phyloP scores from a whole-genome alignment of 768 basidiomycete species.

The Tulasnella sp. region DNA sequence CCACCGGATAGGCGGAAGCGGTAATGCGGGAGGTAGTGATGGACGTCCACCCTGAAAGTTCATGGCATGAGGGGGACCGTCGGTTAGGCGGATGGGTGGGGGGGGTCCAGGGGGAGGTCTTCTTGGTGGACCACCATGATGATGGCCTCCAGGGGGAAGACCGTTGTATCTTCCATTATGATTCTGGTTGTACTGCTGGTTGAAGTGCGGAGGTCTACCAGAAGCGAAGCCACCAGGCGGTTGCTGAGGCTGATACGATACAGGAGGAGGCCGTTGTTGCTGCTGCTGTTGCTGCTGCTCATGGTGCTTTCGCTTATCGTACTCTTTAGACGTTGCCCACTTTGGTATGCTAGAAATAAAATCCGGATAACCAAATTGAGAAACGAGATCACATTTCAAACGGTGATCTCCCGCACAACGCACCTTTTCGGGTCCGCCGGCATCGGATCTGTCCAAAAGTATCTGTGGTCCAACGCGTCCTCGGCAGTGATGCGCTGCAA shows the following conservation, averaged over 20 bases:
- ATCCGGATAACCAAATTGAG: neutral
- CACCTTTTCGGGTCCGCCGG: constrained; percentile 35
- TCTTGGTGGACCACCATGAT: neutral
- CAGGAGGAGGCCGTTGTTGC: constrained; percentile 5
- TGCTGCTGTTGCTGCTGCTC: constrained; percentile 5
- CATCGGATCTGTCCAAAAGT: constrained; percentile 86
- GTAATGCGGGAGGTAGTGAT: neutral
- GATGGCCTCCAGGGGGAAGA: neutral
- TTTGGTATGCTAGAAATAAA: constrained; percentile 8
- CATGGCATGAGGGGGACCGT: neutral
- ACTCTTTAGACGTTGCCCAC: constrained; percentile 17
- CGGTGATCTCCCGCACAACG: no score
- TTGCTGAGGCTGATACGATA: constrained; percentile 1
- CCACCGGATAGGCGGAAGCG: constrained; percentile 2
- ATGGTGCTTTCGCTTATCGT: constrained; percentile 3
- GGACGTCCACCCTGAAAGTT: neutral
- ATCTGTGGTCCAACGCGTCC: constrained; percentile 82
- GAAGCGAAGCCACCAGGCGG: neutral
- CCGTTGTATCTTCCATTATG: neutral
- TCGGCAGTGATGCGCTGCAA: constrained; percentile 71
- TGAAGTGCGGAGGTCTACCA: neutral
- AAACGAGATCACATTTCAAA: constrained; percentile 6
- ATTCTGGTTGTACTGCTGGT: constrained; percentile 1
- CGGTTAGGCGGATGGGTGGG: neutral
- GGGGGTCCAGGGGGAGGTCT: neutral